phyloP scores from a whole-genome alignment of 768 basidiomycete genomes.

The Phanerochaete carnosa region DNA sequence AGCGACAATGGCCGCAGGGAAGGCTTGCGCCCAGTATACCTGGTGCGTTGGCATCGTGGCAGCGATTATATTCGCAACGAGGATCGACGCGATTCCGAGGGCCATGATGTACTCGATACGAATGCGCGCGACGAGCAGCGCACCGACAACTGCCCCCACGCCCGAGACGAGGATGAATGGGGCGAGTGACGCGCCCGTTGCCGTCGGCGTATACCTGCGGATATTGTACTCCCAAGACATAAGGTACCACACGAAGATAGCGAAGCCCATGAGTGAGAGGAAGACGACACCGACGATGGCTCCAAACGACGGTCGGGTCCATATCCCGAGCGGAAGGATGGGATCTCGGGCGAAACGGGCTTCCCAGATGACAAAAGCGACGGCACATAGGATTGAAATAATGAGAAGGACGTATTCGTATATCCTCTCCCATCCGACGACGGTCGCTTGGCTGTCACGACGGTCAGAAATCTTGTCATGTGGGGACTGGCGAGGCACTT shows the following conservation, averaged over 20 bases:
- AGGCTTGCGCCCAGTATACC: slow-evolving; percentile 7
- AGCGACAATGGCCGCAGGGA: neutral
- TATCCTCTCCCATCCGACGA: slow-evolving; percentile 1
- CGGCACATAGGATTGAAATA: neutral
- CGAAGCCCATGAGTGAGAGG: slow-evolving; percentile 5
- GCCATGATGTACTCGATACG: neutral
- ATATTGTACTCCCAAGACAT: neutral
- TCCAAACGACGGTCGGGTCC: slow-evolving; percentile 4
- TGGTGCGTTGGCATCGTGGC: slow-evolving; percentile 7
- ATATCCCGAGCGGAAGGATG: slow-evolving; percentile 3
- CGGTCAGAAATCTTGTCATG: neutral
- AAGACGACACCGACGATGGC: neutral
- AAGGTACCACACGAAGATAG: slow-evolving; percentile 7
- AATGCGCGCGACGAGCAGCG: neutral
- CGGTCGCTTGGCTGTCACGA: slow-evolving; percentile 1
- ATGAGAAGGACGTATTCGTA: slow-evolving; percentile 10
- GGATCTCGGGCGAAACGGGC: neutral
- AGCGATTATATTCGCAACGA: neutral
- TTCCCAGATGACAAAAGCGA: slow-evolving; percentile 1
- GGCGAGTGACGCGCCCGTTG: neutral
- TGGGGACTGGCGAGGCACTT: neutral
- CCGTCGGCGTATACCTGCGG: neutral
- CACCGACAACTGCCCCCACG: neutral
- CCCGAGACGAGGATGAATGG: neutral
- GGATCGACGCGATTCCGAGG: neutral